Evolutionary conservation across 306 rosid species (phyloP).

Genomic region (Dryas drummondii): DNA sequence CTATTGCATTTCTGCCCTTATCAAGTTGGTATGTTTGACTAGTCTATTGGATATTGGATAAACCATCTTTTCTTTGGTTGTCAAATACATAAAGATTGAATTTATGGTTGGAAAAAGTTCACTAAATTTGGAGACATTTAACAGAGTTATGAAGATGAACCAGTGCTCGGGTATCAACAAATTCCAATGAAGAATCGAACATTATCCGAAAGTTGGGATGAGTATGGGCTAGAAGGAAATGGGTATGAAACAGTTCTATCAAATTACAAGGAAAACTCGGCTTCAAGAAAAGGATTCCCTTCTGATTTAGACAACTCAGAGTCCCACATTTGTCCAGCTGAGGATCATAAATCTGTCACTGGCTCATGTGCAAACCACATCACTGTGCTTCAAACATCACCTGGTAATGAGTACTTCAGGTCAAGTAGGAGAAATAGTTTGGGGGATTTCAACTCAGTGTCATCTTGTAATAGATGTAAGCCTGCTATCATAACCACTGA

Average conservation of each 20-base stretch:
- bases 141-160: conserved; percentile 88
- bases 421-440: conserved; percentile 67
- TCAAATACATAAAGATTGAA: too few relatives aligned
- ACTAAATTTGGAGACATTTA: conserved; percentile 24
- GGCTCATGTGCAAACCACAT: conserved; percentile 56
- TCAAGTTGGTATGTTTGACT: background rate
- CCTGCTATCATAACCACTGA: conserved; percentile 68
- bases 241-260: conserved; percentile 41
- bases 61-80: background rate
- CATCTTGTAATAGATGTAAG: conserved; percentile 80
- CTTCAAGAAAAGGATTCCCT: conserved; percentile 63
- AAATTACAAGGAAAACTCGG: conserved; percentile 52
- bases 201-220: conserved; percentile 71
- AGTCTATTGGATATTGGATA: too few relatives aligned
- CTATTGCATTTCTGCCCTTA: background rate
- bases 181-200: conserved; percentile 49
- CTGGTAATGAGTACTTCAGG: conserved; percentile 58
- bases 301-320: conserved; percentile 42
- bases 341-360: conserved; percentile 56
- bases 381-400: conserved; percentile 65
- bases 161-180: conserved; percentile 52
- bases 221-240: conserved; percentile 46
- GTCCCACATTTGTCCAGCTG: conserved; percentile 62
- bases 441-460: conserved; percentile 57
- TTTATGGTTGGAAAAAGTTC: background rate